A percentile compares a stretch with the other conserved stretches of the same genome.
Evolutionary conservation across 352 stramenopile genomes (phyloP).

Genomic region (Phytophthora brassicae): DNA sequence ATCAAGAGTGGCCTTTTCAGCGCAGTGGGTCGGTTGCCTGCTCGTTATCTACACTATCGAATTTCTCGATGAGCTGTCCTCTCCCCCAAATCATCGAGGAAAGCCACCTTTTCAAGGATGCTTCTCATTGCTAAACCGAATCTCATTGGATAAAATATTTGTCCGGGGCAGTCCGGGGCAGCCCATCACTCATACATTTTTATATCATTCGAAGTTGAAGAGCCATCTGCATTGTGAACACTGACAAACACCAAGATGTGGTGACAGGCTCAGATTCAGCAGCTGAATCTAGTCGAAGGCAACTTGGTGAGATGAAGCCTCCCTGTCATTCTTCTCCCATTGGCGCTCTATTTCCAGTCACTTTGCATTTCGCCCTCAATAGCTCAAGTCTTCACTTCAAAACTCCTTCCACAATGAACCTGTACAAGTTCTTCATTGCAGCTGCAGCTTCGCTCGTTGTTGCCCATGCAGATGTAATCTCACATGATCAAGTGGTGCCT

Average conservation of each 20-base stretch:
- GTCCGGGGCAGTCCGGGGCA: too few species aligned
- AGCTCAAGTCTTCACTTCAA: background rate
- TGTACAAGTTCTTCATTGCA: constrained; percentile 15
- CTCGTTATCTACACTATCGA: too few species aligned
- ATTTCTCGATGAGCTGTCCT: too few species aligned
- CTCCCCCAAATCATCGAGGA: too few species aligned
- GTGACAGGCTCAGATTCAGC: background rate
- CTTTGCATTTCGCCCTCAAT: constrained; percentile 8
- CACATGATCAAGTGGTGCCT: constrained; percentile 25
- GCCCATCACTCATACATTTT: too few species aligned
- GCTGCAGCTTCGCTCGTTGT: constrained; percentile 4
- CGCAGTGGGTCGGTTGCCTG: too few species aligned
- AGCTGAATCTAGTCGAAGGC: background rate
- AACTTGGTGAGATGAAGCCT: background rate
- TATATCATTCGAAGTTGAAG: too few species aligned
- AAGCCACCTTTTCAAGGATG: too few species aligned
- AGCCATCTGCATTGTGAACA: too few species aligned
- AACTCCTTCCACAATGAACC: constrained; percentile 12
- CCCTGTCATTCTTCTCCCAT: background rate
- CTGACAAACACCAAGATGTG: constrained; percentile 11
- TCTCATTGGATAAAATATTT: too few species aligned
- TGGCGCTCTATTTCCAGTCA: background rate
- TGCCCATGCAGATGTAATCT: constrained; percentile 17
- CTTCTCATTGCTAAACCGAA: too few species aligned
- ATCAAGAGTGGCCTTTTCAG: too few species aligned